These are phyloP conservation scores for Trichoderma koningii DNA, from an alignment of 2,329 filamentous ascomycete species.

Conservation along the genomic window DNA sequence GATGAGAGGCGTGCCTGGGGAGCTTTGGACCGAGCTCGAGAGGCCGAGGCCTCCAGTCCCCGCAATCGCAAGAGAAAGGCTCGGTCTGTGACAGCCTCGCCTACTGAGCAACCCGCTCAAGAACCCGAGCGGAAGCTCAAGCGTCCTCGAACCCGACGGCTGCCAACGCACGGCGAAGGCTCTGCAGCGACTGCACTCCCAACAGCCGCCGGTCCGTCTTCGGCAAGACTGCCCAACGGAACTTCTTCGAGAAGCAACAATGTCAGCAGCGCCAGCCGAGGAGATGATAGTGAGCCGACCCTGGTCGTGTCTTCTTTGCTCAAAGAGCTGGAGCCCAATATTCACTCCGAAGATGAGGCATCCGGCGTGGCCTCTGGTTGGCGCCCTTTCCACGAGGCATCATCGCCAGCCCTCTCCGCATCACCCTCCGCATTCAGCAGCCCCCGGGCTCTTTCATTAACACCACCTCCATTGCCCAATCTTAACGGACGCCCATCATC, in stretches of 20 bases:
- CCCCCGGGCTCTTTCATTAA: conserved; percentile 66
- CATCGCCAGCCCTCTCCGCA: conserved; percentile 68
- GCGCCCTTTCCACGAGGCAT: conserved; percentile 41
- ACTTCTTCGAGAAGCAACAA: conserved; percentile 33
- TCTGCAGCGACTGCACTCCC: conserved; percentile 46
- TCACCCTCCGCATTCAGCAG: conserved; percentile 65
- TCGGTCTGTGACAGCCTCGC: conserved; percentile 70
- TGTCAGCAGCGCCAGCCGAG: conserved; percentile 29
- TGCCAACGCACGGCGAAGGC: conserved; percentile 52
- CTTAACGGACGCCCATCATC: conserved; percentile 60
- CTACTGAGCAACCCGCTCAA: conserved; percentile 61
- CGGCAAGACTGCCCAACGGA: conserved; percentile 31
- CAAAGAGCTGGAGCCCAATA: conserved; percentile 77
- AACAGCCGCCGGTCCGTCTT: conserved; percentile 37
- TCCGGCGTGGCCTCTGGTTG: conserved; percentile 34
- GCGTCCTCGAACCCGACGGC: conserved; percentile 76
- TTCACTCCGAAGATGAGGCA: conserved; percentile 59
- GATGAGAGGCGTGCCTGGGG: conserved; percentile 89
- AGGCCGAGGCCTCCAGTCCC: conserved; percentile 58
- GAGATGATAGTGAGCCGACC: conserved; percentile 61
- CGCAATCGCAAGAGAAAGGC: conserved; percentile 72
- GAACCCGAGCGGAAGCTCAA: conserved; percentile 84
- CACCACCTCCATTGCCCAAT: conserved; percentile 66
- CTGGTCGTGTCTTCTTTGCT: conserved; percentile 85
- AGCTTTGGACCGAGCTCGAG: conserved; percentile 81